Conservation (phyloP, 2,329 filamentous ascomycete genomes). For the Exophiala dermatitidis region DNA sequence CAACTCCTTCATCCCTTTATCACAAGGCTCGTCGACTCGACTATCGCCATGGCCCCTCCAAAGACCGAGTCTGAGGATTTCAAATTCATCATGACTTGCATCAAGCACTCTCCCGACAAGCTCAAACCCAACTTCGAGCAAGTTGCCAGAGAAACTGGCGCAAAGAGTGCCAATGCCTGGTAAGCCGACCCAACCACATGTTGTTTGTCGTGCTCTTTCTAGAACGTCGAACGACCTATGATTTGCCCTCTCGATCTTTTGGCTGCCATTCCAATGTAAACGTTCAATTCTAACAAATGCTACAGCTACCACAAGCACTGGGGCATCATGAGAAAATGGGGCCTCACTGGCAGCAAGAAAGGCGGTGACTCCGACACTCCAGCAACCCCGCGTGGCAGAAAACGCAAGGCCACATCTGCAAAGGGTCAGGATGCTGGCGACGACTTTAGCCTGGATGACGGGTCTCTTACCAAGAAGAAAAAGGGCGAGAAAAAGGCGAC, state of each 20-base stretch:
- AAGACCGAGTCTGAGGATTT: constrained; percentile 12
- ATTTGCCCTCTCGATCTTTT: not conserved
- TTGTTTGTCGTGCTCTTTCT: not conserved
- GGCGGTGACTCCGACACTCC: not conserved
- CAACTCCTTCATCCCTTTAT: not conserved
- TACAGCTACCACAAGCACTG: constrained; percentile 22
- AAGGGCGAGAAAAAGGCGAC: constrained; percentile 3
- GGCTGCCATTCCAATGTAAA: too few species aligned
- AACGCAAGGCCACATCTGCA: not conserved
- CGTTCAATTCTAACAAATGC: not conserved
- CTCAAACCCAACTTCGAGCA: constrained; percentile 20
- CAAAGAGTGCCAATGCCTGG: constrained; percentile 18
- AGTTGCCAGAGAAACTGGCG: constrained; percentile 19
- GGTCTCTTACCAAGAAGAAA: constrained; percentile 6
- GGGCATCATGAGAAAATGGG: constrained; percentile 20
- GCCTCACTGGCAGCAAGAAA: constrained; percentile 11
- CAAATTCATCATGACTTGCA: constrained; percentile 23
- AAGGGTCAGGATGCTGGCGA: not conserved
- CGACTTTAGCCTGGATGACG: not conserved
- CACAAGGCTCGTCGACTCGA: not conserved
- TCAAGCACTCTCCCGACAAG: constrained; percentile 11
- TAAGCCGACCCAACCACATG: constrained; percentile 3
- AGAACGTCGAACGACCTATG: not conserved
- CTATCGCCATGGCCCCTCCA: constrained; percentile 7
- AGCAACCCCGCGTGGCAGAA: not conserved